Conservation (phyloP, 1,284 basidiomycete genomes). For the Leccinum subrobustum region DNA sequence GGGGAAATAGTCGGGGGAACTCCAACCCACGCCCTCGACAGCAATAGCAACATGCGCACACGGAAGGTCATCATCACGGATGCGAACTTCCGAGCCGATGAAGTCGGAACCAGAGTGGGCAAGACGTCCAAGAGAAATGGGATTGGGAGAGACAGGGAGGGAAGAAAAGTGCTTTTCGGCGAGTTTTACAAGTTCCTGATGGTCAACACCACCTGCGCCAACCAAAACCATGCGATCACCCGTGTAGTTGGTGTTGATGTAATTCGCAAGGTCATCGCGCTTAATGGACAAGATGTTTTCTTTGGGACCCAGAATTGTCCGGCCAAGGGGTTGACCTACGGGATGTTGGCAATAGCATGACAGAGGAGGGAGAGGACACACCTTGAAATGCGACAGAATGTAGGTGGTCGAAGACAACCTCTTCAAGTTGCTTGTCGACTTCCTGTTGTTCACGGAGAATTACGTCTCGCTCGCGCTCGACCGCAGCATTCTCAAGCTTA, state of each 20-base stretch:
- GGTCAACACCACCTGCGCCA: slow-evolving; percentile 94
- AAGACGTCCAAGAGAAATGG: slow-evolving; percentile 84
- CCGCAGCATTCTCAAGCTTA: slow-evolving; percentile 85
- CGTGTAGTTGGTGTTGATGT: slow-evolving; percentile 98
- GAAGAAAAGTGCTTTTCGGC: slow-evolving; percentile 92
- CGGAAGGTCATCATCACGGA: slow-evolving; percentile 89
- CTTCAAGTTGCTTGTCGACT: slow-evolving; percentile 97
- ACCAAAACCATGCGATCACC: slow-evolving; percentile 99
- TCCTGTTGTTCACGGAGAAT: slow-evolving; percentile 98
- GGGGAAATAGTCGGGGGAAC: slow-evolving; percentile 97
- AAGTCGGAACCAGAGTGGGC: slow-evolving; percentile 80
- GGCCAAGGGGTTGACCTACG: slow-evolving; percentile 89
- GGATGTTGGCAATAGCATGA: slow-evolving; percentile 11
- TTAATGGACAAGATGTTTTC: slow-evolving; percentile 96
- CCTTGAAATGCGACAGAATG: slow-evolving; percentile 97
- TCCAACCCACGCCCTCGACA: slow-evolving; percentile 98
- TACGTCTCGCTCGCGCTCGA: slow-evolving; percentile 96
- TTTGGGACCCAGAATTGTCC: slow-evolving; percentile 97
- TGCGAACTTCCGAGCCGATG: slow-evolving; percentile 92
- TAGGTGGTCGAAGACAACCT: slow-evolving; percentile 98
- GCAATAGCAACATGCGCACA: slow-evolving; percentile 96
- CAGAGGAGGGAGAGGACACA: slow-evolving; percentile 36
- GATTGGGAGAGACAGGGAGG: slow-evolving; percentile 86
- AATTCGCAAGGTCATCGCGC: slow-evolving; percentile 84
- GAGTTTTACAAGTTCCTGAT: slow-evolving; percentile 90